Evolutionary conservation across 768 basidiomycete species (phyloP).

Genomic region (Collybia sp.): DNA sequence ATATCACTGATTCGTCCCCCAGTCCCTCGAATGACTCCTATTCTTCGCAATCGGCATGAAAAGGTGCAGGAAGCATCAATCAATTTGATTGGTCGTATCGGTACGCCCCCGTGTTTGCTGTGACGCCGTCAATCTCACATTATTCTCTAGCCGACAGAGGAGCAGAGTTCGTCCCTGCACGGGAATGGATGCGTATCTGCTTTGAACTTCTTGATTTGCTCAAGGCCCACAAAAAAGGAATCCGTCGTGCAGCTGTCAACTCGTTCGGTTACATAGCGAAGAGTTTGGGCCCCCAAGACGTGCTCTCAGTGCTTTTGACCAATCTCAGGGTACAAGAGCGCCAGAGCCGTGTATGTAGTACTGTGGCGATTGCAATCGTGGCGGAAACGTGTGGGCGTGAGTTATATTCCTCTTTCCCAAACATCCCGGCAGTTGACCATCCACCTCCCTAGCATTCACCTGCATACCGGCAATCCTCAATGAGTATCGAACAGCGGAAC

Average conservation of each 20-base stretch:
- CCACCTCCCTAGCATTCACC: constrained; percentile 66
- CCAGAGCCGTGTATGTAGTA: constrained; percentile 97
- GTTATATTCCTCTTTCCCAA: constrained; percentile 15
- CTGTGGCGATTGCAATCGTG: constrained; percentile 95
- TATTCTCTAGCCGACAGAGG: constrained; percentile 79
- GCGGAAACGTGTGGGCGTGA: constrained; percentile 87
- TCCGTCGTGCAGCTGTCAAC: constrained; percentile 97
- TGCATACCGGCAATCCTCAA: constrained; percentile 98
- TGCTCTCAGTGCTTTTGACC: constrained; percentile 90
- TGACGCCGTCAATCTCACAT: constrained; percentile 10
- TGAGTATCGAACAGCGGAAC: constrained; percentile 96
- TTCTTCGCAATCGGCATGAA: constrained; percentile 96
- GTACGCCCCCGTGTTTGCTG: constrained; percentile 28
- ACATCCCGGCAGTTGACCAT: constrained; percentile 8
- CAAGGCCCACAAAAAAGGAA: constrained; percentile 99
- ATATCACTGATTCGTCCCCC: constrained; percentile 7
- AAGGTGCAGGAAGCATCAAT: constrained; percentile 99
- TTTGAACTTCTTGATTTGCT: constrained; percentile 95
- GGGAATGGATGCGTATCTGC: constrained; percentile 99
- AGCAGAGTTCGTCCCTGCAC: constrained; percentile 95
- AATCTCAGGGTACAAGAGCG: constrained; percentile 98
- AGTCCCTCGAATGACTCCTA: constrained; percentile 99
- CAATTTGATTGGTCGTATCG: constrained; percentile 97
- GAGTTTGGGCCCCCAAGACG: constrained; percentile 98
- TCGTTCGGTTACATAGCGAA: constrained; percentile 99